Percentiles rank a stretch among this genome's conserved stretches.
Evolutionary conservation across 1,284 basidiomycete species (phyloP).

Genomic region (Leccinum angustisporum): DNA sequence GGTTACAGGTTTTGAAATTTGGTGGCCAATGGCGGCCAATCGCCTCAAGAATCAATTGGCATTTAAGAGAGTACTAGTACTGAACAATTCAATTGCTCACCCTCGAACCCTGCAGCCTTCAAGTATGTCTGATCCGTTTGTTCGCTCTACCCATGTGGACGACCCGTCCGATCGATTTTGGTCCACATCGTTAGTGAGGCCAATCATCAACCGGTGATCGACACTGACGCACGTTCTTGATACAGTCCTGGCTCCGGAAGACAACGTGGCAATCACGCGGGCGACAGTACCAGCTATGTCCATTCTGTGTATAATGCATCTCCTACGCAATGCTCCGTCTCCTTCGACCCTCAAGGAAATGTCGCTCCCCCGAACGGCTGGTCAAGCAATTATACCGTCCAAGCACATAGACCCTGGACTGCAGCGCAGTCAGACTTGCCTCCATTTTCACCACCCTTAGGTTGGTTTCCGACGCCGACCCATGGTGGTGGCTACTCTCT

Average conservation of each 20-base stretch:
- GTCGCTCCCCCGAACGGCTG: neutral
- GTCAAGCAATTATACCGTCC: neutral
- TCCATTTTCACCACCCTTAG: neutral
- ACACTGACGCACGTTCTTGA: slow-evolving; percentile 10
- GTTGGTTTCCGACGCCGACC: neutral
- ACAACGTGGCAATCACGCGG: neutral
- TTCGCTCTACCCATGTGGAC: neutral
- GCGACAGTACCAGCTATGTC: neutral
- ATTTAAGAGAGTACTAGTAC: slow-evolving; percentile 16
- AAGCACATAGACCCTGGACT: neutral
- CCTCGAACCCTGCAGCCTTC: neutral
- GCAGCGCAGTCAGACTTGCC: neutral
- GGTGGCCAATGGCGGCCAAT: slow-evolving; percentile 14
- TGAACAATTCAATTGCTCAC: neutral
- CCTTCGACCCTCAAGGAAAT: neutral
- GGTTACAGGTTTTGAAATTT: slow-evolving; percentile 2
- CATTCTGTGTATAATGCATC: neutral
- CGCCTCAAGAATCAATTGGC: neutral
- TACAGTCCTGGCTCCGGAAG: slow-evolving; percentile 6
- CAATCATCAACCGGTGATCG: neutral
- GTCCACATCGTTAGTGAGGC: slow-evolving; percentile 14
- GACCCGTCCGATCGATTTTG: neutral
- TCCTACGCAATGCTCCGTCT: neutral
- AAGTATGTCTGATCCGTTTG: slow-evolving; percentile 12
- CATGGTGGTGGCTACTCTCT: neutral